Base-by-base conservation (phyloP, 768 basidiomycete species). In the Termitomyces heimii region DNA sequence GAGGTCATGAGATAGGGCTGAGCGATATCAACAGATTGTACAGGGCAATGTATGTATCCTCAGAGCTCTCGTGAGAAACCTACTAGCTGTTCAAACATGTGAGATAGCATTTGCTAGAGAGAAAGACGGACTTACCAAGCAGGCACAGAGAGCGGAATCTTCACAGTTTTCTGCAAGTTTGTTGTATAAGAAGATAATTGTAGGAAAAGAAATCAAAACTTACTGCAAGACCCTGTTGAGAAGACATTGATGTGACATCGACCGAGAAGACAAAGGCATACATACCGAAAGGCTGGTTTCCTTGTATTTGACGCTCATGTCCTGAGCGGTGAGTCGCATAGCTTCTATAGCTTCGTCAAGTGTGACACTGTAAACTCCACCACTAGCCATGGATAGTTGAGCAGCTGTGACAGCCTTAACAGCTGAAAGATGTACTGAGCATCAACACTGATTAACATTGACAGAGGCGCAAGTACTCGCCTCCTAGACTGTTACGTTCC, bases 271-370 rank as follows among this genome's bases (percentile, higher is more conserved):
- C 54, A 20, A 5, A 24, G 53, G 10, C 6, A 46, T 35, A 73
- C 86, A 62, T 66, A 89, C 93, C 40, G 92, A 92, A 62, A 98
- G 81, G 70, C 89, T 92, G 0, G 94, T 98, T 72, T 98, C 94
- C 68, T 96, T 97, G 70, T 96, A 95, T 70, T 94, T 93, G 63
- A 89, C 82, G 60, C 91, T 93, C 93, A 96, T 96, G 69, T 94
- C 92, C n/a, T 82, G 78, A 28, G 95, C 94, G 6, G 94, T 97
- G 48, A 96, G 68, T 24, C 92, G 79, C 92, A 96, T 96, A 4
- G 94, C 94, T 70, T 93, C 92, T 55, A 98, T 97, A 2, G 94
- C 95, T 70, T 97, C 93, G 67, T 98, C 95, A 20, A 98, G 77
- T 0, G 87, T 88, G 35, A 95, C 93, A 34, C 86, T 83, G 65